phyloP scores from a whole-genome alignment of 208 protist species.

The Borovskyia barvae region DNA sequence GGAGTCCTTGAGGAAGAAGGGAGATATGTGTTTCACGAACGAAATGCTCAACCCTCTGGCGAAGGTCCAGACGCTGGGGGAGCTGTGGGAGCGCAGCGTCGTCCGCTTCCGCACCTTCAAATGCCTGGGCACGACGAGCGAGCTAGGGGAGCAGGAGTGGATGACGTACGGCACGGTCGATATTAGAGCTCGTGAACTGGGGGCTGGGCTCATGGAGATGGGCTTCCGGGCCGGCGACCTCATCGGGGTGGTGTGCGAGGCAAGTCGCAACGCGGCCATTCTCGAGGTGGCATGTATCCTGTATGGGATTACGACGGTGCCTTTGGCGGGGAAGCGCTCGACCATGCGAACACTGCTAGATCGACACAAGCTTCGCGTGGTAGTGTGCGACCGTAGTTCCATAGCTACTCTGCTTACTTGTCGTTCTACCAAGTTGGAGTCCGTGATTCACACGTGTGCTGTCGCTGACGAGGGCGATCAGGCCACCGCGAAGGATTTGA shows the following conservation, averaged over 20 bases:
- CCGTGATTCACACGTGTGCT: conserved; percentile 63
- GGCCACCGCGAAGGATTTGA: conserved; percentile 68
- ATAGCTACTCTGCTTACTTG: conserved; percentile 70
- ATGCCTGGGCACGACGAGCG: conserved; percentile 62
- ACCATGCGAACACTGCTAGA: conserved; percentile 71
- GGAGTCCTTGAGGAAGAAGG: conserved; percentile 42
- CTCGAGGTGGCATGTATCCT: conserved; percentile 71
- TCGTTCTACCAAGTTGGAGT: conserved; percentile 74
- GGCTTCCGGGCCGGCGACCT: conserved; percentile 65
- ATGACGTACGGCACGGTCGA: conserved; percentile 74
- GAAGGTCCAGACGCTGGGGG: conserved; percentile 38
- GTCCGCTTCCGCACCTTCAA: conserved; percentile 43
- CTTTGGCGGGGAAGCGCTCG: conserved; percentile 60
- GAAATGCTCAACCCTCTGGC: conserved; percentile 33
- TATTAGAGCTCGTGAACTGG: conserved; percentile 60
- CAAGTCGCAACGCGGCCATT: conserved; percentile 46
- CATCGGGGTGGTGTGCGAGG: conserved; percentile 77
- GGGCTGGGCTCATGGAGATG: conserved; percentile 54
- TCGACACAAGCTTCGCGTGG: conserved; percentile 67
- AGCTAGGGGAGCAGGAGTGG: conserved; percentile 55
- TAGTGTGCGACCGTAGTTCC: conserved; percentile 54
- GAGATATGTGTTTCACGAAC: conserved; percentile 23
- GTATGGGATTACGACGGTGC: conserved; percentile 69
- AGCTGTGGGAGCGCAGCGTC: conserved; percentile 72
- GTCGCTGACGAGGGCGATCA: conserved; percentile 56